A percentile compares a stretch with the other conserved stretches of the same genome.
These are phyloP conservation scores for Canavalia ensiformis DNA, from an alignment of 306 rosid genomes.

Conservation along the genomic window DNA sequence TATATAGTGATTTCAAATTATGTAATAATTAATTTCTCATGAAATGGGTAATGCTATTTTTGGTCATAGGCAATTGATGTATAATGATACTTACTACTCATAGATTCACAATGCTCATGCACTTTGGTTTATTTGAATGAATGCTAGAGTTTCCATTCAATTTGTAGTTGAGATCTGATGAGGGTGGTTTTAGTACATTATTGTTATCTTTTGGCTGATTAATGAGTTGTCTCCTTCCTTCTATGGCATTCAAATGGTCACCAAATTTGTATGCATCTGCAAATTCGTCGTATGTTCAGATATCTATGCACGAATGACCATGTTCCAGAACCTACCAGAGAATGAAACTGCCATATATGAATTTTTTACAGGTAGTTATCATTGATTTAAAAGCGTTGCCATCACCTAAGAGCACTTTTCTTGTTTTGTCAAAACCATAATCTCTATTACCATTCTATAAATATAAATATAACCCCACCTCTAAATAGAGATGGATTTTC, in stretches of 20 bases:
- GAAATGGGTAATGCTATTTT: not conserved
- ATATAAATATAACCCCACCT: not conserved
- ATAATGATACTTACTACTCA: slow-evolving; percentile 25
- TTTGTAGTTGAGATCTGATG: slow-evolving; percentile 21
- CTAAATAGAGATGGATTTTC: not conserved
- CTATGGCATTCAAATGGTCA: slow-evolving; percentile 21
- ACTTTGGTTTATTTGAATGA: slow-evolving; percentile 18
- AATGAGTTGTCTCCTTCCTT: slow-evolving; percentile 37
- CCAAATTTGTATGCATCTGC: slow-evolving; percentile 25
- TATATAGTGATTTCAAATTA: no score
- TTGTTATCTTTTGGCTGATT: not conserved
- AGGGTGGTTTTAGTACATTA: slow-evolving; percentile 11
- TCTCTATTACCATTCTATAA: not conserved
- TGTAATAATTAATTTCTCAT: no score
- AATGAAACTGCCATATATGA: not conserved
- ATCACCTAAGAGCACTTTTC: not conserved
- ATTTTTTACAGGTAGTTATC: not conserved
- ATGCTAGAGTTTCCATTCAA: slow-evolving; percentile 24
- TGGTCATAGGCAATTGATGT: not conserved
- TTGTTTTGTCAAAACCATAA: slow-evolving; percentile 1
- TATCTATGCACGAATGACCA: not conserved
- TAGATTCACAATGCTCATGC: slow-evolving; percentile 29
- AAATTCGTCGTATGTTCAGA: not conserved
- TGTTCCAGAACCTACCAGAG: not conserved
- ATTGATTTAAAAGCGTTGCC: slow-evolving; percentile 23